Percentiles rank a stretch among this genome's conserved stretches.
Conservation (phyloP, 345 rosid species). For the Heritiera littoralis region DNA sequence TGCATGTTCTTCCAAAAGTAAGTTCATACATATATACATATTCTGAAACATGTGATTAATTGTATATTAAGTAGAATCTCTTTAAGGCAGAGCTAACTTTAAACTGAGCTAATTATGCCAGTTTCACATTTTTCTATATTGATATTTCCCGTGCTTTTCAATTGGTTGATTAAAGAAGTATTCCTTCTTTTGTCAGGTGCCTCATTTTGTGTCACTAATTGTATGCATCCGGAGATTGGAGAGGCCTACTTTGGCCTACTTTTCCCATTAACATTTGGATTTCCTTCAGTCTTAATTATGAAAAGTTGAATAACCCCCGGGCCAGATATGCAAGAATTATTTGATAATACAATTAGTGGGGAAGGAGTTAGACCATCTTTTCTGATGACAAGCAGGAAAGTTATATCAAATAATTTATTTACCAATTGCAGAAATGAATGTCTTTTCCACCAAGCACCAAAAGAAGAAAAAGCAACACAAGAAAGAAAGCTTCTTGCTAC, state of each 20-base stretch:
- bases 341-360: background rate
- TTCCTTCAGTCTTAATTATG: background rate
- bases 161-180: background rate
- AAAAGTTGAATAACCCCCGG: background rate
- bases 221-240: background rate
- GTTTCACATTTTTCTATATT: background rate
- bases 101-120: background rate
- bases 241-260: background rate
- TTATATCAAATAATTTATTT: background rate
- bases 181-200: conserved; percentile 6
- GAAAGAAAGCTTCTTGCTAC: background rate
- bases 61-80: background rate
- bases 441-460: background rate
- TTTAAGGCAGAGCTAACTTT: background rate
- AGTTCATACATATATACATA: too few species aligned
- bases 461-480: background rate
- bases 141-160: background rate
- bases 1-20: background rate
- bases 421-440: background rate
- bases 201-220: background rate
- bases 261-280: background rate
- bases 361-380: background rate
- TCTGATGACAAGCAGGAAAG: background rate
- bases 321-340: background rate
- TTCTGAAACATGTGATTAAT: background rate